Conservation (phyloP, 2,329 filamentous ascomycete species). For the Talaromyces pinophilus region DNA sequence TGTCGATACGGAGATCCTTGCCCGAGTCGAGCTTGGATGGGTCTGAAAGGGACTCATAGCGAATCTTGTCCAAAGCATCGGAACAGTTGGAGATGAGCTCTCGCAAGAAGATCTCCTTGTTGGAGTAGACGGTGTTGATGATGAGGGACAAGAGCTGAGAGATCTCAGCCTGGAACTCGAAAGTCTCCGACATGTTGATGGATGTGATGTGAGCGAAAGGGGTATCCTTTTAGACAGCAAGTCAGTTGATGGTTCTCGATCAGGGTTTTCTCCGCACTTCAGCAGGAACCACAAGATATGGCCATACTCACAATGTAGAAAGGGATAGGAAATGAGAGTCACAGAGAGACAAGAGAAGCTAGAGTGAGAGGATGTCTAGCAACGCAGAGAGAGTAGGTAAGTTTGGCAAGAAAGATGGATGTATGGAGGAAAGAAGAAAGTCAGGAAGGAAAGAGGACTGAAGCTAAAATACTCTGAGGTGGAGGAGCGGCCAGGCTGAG, state of each 20-base stretch:
- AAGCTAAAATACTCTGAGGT: constrained; percentile 27
- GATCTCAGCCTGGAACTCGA: constrained; percentile 99
- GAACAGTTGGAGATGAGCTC: constrained; percentile 98
- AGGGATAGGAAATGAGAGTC: not conserved
- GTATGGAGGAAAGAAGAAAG: constrained; percentile 20
- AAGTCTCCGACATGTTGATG: constrained; percentile 87
- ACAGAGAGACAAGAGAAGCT: not conserved
- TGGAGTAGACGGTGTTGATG: constrained; percentile 99
- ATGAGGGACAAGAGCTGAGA: constrained; percentile 99
- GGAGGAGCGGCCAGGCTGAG: constrained; percentile 14
- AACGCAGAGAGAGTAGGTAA: constrained; percentile 26
- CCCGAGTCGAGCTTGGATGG: constrained; percentile 93
- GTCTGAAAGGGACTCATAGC: constrained; percentile 97
- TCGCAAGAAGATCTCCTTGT: constrained; percentile 99
- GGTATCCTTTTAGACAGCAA: constrained; percentile 24
- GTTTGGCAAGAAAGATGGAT: constrained; percentile 20
- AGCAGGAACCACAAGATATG: not conserved
- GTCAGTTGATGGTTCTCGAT: not conserved
- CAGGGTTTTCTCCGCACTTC: constrained; percentile 6
- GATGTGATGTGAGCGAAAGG: constrained; percentile 34
- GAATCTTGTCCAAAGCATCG: constrained; percentile 99
- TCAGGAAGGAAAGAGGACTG: constrained; percentile 26
- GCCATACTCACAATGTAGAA: constrained; percentile 22
- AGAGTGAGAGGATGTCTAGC: constrained; percentile 11
- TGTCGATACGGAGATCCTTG: constrained; percentile 98